These are phyloP conservation scores for Fraxinus pennsylvanica DNA, from an alignment of 257 asterid species.

Conservation along the genomic window DNA sequence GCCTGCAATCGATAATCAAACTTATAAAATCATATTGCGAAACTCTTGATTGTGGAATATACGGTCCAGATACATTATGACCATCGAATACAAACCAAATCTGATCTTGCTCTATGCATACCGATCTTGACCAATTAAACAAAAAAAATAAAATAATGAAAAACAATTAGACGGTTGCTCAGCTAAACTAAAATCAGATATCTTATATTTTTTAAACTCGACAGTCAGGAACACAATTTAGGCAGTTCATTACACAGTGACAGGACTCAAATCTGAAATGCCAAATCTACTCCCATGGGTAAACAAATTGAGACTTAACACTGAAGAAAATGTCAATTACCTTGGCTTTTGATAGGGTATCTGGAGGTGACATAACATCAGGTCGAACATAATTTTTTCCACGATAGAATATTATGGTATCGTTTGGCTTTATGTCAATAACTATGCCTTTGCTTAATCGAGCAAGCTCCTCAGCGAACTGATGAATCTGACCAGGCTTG, in stretches of 20 bases:
- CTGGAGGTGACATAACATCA: conserved; percentile 80
- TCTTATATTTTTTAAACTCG: not conserved
- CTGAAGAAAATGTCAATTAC: conserved; percentile 34
- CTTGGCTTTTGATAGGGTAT: conserved; percentile 93
- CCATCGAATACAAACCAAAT: conserved; percentile 5
- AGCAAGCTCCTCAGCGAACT: conserved; percentile 78
- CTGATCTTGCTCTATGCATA: not conserved
- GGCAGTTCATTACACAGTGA: not conserved
- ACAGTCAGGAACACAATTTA: not conserved
- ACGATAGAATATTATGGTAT: conserved; percentile 68
- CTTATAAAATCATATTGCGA: conserved; percentile 14
- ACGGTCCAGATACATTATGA: conserved; percentile 1
- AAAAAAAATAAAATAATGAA: conserved; percentile 4
- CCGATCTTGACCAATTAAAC: conserved; percentile 7
- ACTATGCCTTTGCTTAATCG: conserved; percentile 83
- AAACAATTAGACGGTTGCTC: not conserved
- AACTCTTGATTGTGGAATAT: not conserved
- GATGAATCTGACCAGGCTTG: conserved; percentile 80
- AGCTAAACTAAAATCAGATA: not conserved
- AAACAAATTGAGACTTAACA: conserved; percentile 2
- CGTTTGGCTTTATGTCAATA: conserved; percentile 75
- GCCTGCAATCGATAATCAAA: conserved; percentile 56
- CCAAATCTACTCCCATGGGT: not conserved
- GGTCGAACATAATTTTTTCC: conserved; percentile 92
- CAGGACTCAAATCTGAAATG: conserved; percentile 21